phyloP scores from a whole-genome alignment of 169 alveolate genomes.

The Pseudocohnilembus persalinus region DNA sequence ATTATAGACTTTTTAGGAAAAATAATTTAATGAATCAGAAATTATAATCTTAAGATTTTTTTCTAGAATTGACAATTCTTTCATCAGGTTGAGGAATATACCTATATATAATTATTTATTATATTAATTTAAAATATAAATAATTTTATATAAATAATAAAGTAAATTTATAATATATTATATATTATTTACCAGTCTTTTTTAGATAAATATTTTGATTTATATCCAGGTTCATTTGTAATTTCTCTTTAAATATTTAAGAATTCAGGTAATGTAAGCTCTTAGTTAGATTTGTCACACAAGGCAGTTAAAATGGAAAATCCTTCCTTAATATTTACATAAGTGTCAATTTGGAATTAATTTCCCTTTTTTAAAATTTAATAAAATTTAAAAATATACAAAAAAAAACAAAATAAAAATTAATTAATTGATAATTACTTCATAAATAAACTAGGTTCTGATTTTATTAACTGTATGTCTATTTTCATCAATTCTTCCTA shows the following conservation, averaged over 20 bases:
- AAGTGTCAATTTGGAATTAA: constrained; percentile 19
- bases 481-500: not conserved
- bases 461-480: constrained; percentile 11
- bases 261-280: not conserved
- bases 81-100: not conserved
- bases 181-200: constrained; percentile 15
- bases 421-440: not conserved
- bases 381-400: too few species aligned
- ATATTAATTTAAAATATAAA: too few species aligned
- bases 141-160: too few species aligned
- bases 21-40: too few species aligned
- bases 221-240: constrained; percentile 21
- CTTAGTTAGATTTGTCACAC: not conserved
- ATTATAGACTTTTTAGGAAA: too few species aligned
- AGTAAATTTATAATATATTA: not conserved
- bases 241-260: constrained; percentile 11
- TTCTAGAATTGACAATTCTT: not conserved
- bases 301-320: not conserved
- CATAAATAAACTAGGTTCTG: constrained; percentile 20
- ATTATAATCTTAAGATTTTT: too few species aligned
- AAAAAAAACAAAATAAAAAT: not conserved
- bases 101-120: too few species aligned
- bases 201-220: constrained; percentile 6
- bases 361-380: not conserved
- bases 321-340: constrained; percentile 22